Evolutionary conservation across 1,139 yeast genomes (phyloP).

Genomic region (Yamadazyma triangularis): DNA sequence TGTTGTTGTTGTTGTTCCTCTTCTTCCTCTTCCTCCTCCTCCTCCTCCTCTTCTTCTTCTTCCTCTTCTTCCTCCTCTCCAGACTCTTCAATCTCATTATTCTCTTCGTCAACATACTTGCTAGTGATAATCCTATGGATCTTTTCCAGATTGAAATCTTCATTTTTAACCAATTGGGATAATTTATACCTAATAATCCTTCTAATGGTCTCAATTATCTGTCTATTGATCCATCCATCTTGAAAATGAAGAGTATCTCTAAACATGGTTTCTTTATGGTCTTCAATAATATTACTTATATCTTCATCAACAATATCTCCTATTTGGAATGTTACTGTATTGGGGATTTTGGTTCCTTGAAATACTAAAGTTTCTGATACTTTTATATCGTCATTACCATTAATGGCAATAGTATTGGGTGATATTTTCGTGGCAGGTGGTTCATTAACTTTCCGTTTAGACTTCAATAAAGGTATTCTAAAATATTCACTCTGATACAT

Average conservation of each 20-base stretch:
- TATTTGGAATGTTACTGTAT: constrained; percentile 71
- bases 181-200: constrained; percentile 70
- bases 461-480: constrained; percentile 42
- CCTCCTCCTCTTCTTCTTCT: constrained; percentile 20
- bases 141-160: constrained; percentile 32
- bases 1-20: constrained; percentile 19
- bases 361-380: constrained; percentile 56
- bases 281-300: constrained; percentile 45
- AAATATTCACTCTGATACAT: constrained; percentile 83
- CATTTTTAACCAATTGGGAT: constrained; percentile 47
- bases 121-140: constrained; percentile 41
- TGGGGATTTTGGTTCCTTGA: constrained; percentile 68
- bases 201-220: constrained; percentile 61
- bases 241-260: constrained; percentile 38
- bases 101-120: constrained; percentile 20
- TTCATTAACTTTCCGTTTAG: constrained; percentile 9
- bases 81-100: constrained; percentile 11
- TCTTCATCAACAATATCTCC: constrained; percentile 75
- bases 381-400: constrained; percentile 13
- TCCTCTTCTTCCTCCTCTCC: constrained; percentile 21
- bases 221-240: constrained; percentile 75
- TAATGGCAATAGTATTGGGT: constrained; percentile 14
- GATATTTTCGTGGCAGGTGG: constrained; percentile 11
- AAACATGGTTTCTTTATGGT: constrained; percentile 31
- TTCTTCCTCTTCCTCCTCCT: constrained; percentile 18